Evolutionary conservation across 2,329 filamentous ascomycete genomes (phyloP), one percentile per base, ranked within the genome.

Genomic region (Ophiostoma populinum): DNA sequence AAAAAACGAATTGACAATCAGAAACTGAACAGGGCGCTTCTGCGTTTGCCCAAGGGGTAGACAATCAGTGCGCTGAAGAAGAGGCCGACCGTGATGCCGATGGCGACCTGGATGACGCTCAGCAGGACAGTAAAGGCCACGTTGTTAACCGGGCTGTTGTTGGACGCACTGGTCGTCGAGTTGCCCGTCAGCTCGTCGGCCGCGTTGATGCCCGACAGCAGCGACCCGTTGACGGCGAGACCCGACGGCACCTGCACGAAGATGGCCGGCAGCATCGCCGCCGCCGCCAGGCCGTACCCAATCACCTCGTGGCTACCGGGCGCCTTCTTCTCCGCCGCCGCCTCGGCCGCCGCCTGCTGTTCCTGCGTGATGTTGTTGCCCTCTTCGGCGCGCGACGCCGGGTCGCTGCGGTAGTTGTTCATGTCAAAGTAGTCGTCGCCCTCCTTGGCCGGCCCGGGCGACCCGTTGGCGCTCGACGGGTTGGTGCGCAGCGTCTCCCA

Each of bases 261-360:
- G 43, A 93, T 92, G 5, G 79, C 85, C 0, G 85, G 85, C 8
- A 93, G 58, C 63, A 93, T 81, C 2, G 80, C 78, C 0, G 82
- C 81, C 0, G 83, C 83, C 0, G 85, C 85, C 3, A 92, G 68
- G 2, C 79, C 80, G 50, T 86, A 83, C 10, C 77, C 73, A 6
- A 72, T 56, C 6, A 46, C 41, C 24, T 46, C 60, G 55, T 6
- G 62, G 52, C 42, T 54, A 47, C 39, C 49, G 30, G 33, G 42
- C 0, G 42, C 42, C 35, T 45, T 44, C 16, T 36, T 41, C 25
- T 38, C 34, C n/a, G 39, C 35, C n/a, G 33, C 24, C n/a, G 27
- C 45, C 33, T 43, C 44, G 13, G 46, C 40, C 26, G 38, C 30
- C 1, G 37, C 35, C 10, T 29, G 27, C 24, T 36, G 27, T 11